Evolutionary conservation across 805 yeast species (phyloP).

Genomic region (Cephaloascus fragrans): DNA sequence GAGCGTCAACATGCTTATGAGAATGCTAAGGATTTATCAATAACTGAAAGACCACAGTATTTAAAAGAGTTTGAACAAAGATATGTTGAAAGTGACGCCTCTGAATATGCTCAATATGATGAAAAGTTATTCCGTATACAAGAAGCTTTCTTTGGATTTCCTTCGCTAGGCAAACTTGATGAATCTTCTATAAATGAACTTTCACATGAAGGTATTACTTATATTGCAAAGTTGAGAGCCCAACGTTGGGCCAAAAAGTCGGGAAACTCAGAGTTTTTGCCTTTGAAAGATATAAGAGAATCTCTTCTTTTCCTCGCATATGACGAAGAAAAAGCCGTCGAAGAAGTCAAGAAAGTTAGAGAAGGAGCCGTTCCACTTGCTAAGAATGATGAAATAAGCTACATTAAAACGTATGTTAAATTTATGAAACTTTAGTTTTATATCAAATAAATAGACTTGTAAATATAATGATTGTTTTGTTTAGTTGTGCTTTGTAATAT

Average conservation of each 20-base stretch:
- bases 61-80: slow-evolving; percentile 46
- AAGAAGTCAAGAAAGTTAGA: slow-evolving; percentile 39
- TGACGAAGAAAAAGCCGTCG: slow-evolving; percentile 27
- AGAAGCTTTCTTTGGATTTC: slow-evolving; percentile 76
- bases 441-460: no score
- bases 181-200: slow-evolving; percentile 35
- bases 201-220: slow-evolving; percentile 57
- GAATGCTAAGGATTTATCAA: slow-evolving; percentile 41
- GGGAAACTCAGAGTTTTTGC: slow-evolving; percentile 7
- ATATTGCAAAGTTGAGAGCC: slow-evolving; percentile 60
- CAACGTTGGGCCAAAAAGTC: slow-evolving; percentile 7
- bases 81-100: slow-evolving; percentile 42
- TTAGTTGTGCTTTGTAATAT: no score
- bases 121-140: slow-evolving; percentile 73
- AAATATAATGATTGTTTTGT: no score
- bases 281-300: slow-evolving; percentile 30
- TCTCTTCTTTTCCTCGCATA: slow-evolving; percentile 29
- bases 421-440: no score
- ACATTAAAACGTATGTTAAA: slow-evolving; percentile 18
- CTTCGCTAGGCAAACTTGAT: slow-evolving; percentile 52
- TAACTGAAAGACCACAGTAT: slow-evolving; percentile 33
- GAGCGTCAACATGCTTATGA: slow-evolving; percentile 73
- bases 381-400: slow-evolving; percentile 21
- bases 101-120: slow-evolving; percentile 44
- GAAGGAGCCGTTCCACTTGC: slow-evolving; percentile 18